phyloP scores from a whole-genome alignment of 2,329 filamentous ascomycete genomes.

The Sclerotiophoma versabilis region DNA sequence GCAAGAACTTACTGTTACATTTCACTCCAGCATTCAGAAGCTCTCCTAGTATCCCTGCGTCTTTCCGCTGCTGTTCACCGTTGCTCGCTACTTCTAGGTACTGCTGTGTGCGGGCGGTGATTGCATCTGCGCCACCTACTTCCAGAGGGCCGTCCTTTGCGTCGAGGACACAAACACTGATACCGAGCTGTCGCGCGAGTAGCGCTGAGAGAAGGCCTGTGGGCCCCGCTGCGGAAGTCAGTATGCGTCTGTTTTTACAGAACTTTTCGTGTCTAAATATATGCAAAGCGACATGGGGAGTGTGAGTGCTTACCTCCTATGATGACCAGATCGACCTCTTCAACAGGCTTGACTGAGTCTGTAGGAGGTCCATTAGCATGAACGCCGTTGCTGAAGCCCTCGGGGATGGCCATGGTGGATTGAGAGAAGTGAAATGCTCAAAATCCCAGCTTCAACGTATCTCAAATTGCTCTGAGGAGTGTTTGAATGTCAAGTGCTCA shows the following conservation, averaged over 20 bases:
- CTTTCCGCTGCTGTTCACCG: conserved; percentile 34
- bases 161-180: conserved; percentile 52
- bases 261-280: neutral
- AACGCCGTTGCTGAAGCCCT: neutral
- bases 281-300: neutral
- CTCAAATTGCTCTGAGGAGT: neutral
- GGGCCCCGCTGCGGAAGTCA: conserved; percentile 50
- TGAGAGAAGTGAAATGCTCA: neutral
- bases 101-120: conserved; percentile 60
- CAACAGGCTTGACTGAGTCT: neutral
- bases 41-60: conserved; percentile 30
- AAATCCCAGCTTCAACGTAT: neutral
- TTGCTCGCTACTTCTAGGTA: conserved; percentile 57
- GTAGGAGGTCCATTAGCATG: neutral
- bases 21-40: conserved; percentile 55
- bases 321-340: conserved; percentile 23
- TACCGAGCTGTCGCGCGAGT: conserved; percentile 52
- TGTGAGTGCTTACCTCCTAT: conserved; percentile 19
- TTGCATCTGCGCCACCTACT: conserved; percentile 57
- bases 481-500: neutral
- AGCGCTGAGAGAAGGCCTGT: conserved; percentile 57
- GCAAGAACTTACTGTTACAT: conserved; percentile 54
- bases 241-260: neutral
- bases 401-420: conserved; percentile 1
- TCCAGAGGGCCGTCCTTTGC: conserved; percentile 51